Evolutionary conservation across 148 eudicot genomes (phyloP).

Genomic region (Rhododendron simsii): DNA sequence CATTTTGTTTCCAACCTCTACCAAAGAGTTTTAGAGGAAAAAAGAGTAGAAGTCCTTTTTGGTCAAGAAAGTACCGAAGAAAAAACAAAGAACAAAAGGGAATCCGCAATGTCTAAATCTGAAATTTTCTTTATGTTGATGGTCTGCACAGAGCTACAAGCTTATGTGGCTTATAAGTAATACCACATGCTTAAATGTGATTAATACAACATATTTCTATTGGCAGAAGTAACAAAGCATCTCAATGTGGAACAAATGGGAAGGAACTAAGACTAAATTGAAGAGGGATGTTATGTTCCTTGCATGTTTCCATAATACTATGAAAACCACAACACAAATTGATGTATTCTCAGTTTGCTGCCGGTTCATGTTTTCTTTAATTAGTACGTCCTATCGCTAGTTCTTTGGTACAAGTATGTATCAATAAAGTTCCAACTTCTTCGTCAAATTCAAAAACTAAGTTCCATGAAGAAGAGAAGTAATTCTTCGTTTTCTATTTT

Average conservation of each 20-base stretch:
- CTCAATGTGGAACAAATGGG: not conserved
- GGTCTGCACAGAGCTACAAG: not conserved
- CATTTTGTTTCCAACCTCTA: not conserved
- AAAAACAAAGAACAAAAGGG: slow-evolving; percentile 6
- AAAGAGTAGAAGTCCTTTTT: not conserved
- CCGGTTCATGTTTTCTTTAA: not conserved
- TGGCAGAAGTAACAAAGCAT: not conserved
- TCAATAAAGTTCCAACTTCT: not conserved
- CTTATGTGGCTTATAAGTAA: not conserved
- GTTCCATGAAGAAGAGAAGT: not conserved
- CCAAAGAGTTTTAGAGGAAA: not conserved
- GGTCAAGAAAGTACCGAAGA: not conserved
- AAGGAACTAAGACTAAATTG: not conserved
- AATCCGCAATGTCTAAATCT: not conserved
- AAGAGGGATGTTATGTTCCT: not conserved
- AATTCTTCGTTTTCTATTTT: not conserved
- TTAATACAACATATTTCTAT: not conserved
- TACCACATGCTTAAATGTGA: not conserved
- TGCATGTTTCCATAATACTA: not conserved
- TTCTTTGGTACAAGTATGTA: not conserved
- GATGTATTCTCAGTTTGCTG: not conserved
- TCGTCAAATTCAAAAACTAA: not conserved
- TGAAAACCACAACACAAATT: not conserved
- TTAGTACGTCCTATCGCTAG: not conserved
- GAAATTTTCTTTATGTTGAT: not conserved